phyloP scores from a whole-genome alignment of 495 filamentous ascomycete species.

The Astrocystis sublimbata region DNA sequence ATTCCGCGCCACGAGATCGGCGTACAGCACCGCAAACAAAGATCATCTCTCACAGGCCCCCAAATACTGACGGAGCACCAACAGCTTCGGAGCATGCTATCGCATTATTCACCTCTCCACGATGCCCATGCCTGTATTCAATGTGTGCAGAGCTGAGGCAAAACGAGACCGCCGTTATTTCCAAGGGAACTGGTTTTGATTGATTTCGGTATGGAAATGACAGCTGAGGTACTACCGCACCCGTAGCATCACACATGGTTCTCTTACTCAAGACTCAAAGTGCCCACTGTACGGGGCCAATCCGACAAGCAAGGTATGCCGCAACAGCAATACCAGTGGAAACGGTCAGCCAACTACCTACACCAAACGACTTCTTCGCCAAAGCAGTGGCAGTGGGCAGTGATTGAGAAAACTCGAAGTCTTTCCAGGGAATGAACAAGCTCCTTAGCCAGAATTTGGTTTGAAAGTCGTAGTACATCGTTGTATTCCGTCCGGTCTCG shows the following conservation, averaged over 20 bases:
- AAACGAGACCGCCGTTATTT: too few relatives aligned
- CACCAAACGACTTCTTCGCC: background rate
- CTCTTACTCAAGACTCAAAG: background rate
- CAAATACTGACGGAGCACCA: background rate
- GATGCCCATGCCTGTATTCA: too few relatives aligned
- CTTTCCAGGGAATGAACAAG: conserved; percentile 39
- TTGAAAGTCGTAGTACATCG: conserved; percentile 49
- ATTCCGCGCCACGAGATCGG: conserved; percentile 8
- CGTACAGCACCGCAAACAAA: background rate
- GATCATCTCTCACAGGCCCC: background rate
- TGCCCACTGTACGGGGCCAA: background rate
- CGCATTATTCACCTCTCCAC: too few relatives aligned
- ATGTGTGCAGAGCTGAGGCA: too few relatives aligned
- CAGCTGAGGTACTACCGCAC: too few relatives aligned
- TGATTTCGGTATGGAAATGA: too few relatives aligned
- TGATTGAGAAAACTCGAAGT: conserved; percentile 26
- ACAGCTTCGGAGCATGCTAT: background rate
- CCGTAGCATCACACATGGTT: too few relatives aligned
- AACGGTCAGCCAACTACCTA: background rate
- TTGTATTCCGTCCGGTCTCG: conserved; percentile 49
- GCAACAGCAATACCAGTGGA: conserved; percentile 7
- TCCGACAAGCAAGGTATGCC: background rate
- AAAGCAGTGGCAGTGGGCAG: background rate
- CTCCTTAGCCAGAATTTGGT: conserved; percentile 38
- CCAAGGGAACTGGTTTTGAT: too few relatives aligned